Conservation (phyloP, 1,284 basidiomycete genomes). For the Phaffia rhodozyma region DNA sequence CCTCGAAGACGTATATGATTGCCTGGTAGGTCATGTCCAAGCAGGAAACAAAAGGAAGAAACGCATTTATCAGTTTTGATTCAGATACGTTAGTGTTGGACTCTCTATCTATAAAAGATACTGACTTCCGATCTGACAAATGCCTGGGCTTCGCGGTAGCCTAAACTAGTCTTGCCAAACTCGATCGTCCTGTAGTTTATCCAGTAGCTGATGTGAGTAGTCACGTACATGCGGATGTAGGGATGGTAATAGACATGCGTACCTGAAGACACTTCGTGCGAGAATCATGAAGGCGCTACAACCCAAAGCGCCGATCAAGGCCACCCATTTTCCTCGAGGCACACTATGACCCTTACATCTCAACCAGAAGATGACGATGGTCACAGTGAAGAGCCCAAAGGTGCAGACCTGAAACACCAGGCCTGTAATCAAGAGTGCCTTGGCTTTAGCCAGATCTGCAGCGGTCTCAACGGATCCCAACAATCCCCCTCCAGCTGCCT, state of each 20-base stretch:
- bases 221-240: not conserved
- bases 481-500: constrained; percentile 4
- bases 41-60: not conserved
- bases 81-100: no score
- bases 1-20: constrained; percentile 7
- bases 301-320: not conserved
- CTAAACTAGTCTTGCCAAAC: constrained; percentile 6
- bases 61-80: no score
- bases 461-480: constrained; percentile 6
- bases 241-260: not conserved
- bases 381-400: constrained; percentile 2
- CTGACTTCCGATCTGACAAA: not conserved
- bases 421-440: constrained; percentile 2
- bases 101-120: no score
- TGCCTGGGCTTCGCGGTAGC: not conserved
- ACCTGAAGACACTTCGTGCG: not conserved
- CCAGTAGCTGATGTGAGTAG: not conserved
- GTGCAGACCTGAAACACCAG: constrained; percentile 11
- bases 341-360: not conserved
- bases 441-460: not conserved
- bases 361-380: constrained; percentile 3
- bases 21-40: not conserved
- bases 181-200: constrained; percentile 1
- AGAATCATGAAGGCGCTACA: not conserved
- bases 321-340: constrained; percentile 2